Percentiles rank a stretch among this genome's conserved stretches.
Evolutionary conservation across 176 grass and related monocot genomes (phyloP).

Genomic region (Lolium multiflorum): DNA sequence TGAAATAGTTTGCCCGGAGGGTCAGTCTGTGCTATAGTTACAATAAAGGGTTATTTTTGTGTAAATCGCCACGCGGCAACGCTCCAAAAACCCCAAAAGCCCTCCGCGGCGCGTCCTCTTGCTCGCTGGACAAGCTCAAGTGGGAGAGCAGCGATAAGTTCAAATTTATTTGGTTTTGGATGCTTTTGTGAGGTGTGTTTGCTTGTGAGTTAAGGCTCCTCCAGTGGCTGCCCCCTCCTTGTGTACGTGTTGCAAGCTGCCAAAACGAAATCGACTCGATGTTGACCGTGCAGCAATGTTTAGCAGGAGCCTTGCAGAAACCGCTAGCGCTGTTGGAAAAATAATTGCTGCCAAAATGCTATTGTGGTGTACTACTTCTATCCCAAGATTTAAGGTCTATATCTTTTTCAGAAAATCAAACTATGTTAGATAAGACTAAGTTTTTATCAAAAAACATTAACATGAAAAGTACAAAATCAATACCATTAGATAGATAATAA

Average conservation of each 20-base stretch:
- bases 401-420: too few species aligned
- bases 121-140: neutral
- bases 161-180: constrained; percentile 1
- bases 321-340: neutral
- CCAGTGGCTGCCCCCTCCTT: neutral
- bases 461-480: too few species aligned
- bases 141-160: neutral
- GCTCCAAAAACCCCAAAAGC: neutral
- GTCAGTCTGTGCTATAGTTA: too few species aligned
- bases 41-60: too few species aligned
- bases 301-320: neutral
- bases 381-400: too few species aligned
- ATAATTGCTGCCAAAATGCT: neutral
- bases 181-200: too few species aligned
- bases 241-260: neutral
- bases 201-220: neutral
- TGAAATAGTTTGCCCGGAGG: too few species aligned
- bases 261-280: neutral
- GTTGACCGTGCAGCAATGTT: neutral
- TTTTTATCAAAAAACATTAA: too few species aligned
- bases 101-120: neutral
- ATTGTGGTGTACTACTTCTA: neutral
- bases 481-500: too few species aligned
- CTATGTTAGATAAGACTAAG: too few species aligned
- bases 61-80: neutral